Evolutionary conservation across 352 stramenopile genomes (phyloP).

Genomic region (Pythium chondricola): DNA sequence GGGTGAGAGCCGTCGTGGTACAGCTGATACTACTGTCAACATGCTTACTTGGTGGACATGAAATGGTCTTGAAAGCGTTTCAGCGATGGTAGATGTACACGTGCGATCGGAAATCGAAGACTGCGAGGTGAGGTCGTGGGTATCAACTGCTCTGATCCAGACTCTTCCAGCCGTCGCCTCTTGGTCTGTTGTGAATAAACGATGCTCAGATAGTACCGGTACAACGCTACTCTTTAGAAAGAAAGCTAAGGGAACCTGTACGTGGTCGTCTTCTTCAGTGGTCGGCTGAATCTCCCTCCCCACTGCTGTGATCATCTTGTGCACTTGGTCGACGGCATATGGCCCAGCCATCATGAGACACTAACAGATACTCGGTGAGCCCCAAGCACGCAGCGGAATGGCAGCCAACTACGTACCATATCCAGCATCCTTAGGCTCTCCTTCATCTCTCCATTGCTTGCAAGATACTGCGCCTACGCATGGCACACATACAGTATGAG

Average conservation of each 20-base stretch:
- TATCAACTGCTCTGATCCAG: neutral
- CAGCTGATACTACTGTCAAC: neutral
- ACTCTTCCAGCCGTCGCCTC: neutral
- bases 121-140: neutral
- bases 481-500: neutral
- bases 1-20: neutral
- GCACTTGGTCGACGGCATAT: slow-evolving; percentile 30
- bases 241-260: no score
- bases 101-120: slow-evolving; percentile 31
- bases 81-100: slow-evolving; percentile 54
- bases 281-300: slow-evolving; percentile 18
- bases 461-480: slow-evolving; percentile 29
- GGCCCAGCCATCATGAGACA: slow-evolving; percentile 72
- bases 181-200: no score
- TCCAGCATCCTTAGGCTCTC: slow-evolving; percentile 48
- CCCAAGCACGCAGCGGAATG: neutral
- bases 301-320: slow-evolving; percentile 38
- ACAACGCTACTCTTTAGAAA: no score
- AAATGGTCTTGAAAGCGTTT: slow-evolving; percentile 40
- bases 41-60: slow-evolving; percentile 47
- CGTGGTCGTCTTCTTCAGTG: no score
- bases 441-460: slow-evolving; percentile 11
- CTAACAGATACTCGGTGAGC: slow-evolving; percentile 3
- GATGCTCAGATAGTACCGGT: no score
- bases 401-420: no score